Percentiles rank a stretch among this genome's conserved stretches.
Conservation (phyloP, 345 rosid genomes). For the Ailanthus altissimus region DNA sequence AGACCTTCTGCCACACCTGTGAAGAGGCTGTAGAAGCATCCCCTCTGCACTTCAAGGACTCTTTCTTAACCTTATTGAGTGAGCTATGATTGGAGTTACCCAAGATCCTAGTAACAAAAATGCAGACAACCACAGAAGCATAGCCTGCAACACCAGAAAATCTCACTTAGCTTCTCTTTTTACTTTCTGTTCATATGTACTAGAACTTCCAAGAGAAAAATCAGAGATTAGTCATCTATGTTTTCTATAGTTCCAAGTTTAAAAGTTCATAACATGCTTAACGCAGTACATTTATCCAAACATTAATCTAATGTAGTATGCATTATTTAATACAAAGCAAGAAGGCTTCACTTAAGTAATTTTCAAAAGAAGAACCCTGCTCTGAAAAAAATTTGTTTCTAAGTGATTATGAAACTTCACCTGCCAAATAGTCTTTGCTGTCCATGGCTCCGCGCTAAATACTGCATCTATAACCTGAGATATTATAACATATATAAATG, state of each 20-base stretch:
- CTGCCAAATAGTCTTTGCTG: constrained; percentile 53
- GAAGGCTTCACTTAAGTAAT: neutral
- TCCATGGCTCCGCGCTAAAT: constrained; percentile 38
- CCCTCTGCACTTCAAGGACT: constrained; percentile 47
- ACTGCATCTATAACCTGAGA: constrained; percentile 22
- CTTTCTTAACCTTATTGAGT: constrained; percentile 49
- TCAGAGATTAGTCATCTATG: neutral
- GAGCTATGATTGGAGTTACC: constrained; percentile 49
- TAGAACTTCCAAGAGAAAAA: too few relatives aligned
- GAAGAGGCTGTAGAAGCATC: constrained; percentile 56
- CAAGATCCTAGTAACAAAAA: constrained; percentile 62
- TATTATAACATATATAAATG: neutral
- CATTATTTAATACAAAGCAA: neutral
- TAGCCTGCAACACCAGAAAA: constrained; percentile 38
- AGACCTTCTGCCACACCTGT: constrained; percentile 55
- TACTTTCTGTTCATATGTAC: neutral
- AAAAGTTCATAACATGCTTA: neutral
- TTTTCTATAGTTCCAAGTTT: neutral
- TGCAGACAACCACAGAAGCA: constrained; percentile 53
- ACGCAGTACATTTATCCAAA: neutral
- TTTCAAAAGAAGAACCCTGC: neutral
- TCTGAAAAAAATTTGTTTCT: neutral
- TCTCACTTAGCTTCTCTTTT: neutral
- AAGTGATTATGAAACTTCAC: constrained; percentile 14
- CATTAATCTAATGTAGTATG: neutral